Conservation (phyloP, 306 rosid genomes). For the Astragalus membranaceus region DNA sequence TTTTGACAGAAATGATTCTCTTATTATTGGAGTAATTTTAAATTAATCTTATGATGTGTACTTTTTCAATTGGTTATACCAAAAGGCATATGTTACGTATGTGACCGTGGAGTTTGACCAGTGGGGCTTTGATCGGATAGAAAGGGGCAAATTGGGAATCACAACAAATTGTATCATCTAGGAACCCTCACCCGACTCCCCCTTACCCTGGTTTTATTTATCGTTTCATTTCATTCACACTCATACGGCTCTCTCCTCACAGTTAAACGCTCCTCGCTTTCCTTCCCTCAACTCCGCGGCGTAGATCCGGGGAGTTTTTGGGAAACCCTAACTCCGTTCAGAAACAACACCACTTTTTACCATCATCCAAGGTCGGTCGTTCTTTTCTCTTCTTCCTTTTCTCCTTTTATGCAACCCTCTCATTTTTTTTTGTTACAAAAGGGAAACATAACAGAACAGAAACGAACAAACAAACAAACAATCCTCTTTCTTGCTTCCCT, state of each 20-base stretch:
- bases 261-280: neutral
- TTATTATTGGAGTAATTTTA: too few relatives aligned
- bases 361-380: conserved; percentile 5
- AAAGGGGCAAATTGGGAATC: conserved; percentile 25
- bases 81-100: too few relatives aligned
- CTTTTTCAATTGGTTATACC: too few relatives aligned
- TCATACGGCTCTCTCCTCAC: neutral
- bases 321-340: conserved; percentile 40
- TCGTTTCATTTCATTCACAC: neutral
- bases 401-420: neutral
- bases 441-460: too few relatives aligned
- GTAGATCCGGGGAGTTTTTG: conserved; percentile 76
- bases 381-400: neutral
- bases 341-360: neutral
- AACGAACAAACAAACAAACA: too few relatives aligned
- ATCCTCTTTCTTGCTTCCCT: too few relatives aligned
- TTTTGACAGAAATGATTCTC: too few relatives aligned
- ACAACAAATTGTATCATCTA: neutral
- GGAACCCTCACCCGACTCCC: conserved; percentile 24
- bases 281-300: conserved; percentile 52
- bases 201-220: conserved; percentile 9
- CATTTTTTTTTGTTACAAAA: too few relatives aligned
- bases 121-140: neutral
- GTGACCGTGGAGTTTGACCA: conserved; percentile 9
- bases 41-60: too few relatives aligned